Evolutionary conservation across 495 filamentous ascomycete species (phyloP).

Genomic region (Penicillium salamii): DNA sequence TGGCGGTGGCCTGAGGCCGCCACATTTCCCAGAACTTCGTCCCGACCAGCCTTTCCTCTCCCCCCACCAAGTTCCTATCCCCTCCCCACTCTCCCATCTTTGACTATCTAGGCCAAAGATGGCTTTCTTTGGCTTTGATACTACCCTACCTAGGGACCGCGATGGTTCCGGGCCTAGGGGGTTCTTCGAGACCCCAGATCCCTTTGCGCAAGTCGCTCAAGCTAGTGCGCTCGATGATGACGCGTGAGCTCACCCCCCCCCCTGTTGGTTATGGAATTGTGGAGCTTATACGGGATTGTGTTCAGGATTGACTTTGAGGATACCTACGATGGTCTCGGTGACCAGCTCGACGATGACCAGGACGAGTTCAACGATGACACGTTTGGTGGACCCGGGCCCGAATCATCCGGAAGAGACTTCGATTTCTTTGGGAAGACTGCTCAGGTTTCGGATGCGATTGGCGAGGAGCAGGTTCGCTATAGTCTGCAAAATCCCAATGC

Average conservation of each 20-base stretch:
- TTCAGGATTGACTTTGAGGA: conserved; percentile 88
- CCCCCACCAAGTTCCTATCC: conserved; percentile 11
- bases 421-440: conserved; percentile 95
- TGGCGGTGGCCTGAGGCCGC: conserved; percentile 17
- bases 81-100: conserved; percentile 7
- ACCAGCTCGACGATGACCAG: conserved; percentile 86
- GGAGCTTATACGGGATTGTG: background rate
- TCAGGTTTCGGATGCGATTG: conserved; percentile 75
- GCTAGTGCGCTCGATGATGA: conserved; percentile 59
- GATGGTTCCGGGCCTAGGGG: conserved; percentile 58
- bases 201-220: conserved; percentile 78
- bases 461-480: conserved; percentile 85
- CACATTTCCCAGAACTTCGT: conserved; percentile 6
- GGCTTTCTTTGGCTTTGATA: conserved; percentile 89
- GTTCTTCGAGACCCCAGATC: conserved; percentile 81
- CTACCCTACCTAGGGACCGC: conserved; percentile 60
- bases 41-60: conserved; percentile 11
- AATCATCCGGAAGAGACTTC: conserved; percentile 76
- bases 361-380: conserved; percentile 98
- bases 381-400: conserved; percentile 63
- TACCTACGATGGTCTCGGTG: conserved; percentile 93
- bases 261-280: background rate
- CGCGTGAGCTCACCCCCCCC: conserved; percentile 55
- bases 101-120: conserved; percentile 31
- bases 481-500: conserved; percentile 58